Percentiles rank a stretch among this genome's conserved stretches.
Evolutionary conservation across 768 basidiomycete species (phyloP).

Genomic region (Ramaria rubella): DNA sequence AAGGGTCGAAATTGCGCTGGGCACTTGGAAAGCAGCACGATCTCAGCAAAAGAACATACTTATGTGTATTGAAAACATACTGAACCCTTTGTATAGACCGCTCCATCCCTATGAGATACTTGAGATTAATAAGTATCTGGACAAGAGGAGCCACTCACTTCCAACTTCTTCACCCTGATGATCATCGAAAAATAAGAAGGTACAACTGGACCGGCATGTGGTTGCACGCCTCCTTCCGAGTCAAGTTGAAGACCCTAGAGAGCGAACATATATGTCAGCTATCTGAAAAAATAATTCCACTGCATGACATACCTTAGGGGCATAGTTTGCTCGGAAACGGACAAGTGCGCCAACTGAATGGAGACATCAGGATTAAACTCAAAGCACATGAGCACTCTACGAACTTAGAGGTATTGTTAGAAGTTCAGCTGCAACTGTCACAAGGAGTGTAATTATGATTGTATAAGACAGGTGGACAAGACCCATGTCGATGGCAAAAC

Average conservation of each 20-base stretch:
- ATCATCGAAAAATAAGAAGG: conserved; percentile 73
- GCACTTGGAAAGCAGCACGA: conserved; percentile 33
- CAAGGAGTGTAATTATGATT: not conserved
- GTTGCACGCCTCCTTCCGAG: conserved; percentile 65
- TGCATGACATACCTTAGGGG: conserved; percentile 45
- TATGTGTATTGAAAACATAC: conserved; percentile 26
- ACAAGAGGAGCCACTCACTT: conserved; percentile 38
- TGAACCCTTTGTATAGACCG: conserved; percentile 79
- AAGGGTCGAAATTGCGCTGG: conserved; percentile 40
- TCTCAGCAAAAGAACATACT: not conserved
- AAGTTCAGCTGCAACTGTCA: not conserved
- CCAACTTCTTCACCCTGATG: conserved; percentile 58
- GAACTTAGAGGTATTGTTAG: conserved; percentile 1
- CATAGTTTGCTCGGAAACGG: conserved; percentile 77
- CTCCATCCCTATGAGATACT: conserved; percentile 44
- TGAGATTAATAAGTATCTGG: not conserved
- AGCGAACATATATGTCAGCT: not conserved
- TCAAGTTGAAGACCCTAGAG: conserved; percentile 62
- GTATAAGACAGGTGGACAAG: not conserved
- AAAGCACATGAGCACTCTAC: not conserved
- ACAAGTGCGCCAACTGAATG: conserved; percentile 52
- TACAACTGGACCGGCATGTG: conserved; percentile 69
- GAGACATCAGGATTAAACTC: not conserved
- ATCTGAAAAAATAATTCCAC: not conserved
- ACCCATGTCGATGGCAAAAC: no score